Evolutionary conservation across 1,139 yeast species (phyloP).

Genomic region (Saccharomyces hybrid): DNA sequence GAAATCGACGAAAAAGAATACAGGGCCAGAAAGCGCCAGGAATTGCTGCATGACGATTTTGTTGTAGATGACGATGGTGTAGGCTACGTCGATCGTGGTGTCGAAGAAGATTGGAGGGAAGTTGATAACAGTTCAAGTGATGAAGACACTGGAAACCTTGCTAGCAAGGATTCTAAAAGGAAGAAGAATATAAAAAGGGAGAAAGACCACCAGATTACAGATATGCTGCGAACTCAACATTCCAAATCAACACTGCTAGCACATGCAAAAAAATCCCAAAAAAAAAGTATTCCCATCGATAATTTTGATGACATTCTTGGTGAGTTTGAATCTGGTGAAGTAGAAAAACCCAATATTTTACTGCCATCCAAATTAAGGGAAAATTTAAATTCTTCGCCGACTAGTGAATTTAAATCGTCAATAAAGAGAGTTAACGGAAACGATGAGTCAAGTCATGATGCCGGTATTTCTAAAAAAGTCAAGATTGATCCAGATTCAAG

Average conservation of each 20-base stretch:
- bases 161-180: conserved; percentile 30
- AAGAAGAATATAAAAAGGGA: conserved; percentile 11
- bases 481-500: conserved; percentile 13
- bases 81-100: conserved; percentile 81
- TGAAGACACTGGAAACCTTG: conserved; percentile 13
- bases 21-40: conserved; percentile 67
- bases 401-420: not conserved
- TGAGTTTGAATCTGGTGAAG: conserved; percentile 33
- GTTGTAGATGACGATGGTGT: conserved; percentile 89
- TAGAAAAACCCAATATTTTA: conserved; percentile 5
- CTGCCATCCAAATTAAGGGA: not conserved
- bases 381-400: not conserved
- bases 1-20: conserved; percentile 78
- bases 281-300: conserved; percentile 32
- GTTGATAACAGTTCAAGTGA: conserved; percentile 27
- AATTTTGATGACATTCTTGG: conserved; percentile 41
- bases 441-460: not conserved
- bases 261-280: conserved; percentile 21
- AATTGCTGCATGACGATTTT: conserved; percentile 81
- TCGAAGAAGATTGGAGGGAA: conserved; percentile 59
- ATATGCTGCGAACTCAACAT: conserved; percentile 25
- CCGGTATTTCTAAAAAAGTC: conserved; percentile 9
- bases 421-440: conserved; percentile 5
- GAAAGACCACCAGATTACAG: conserved; percentile 17
- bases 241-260: conserved; percentile 12